Evolutionary conservation across 768 basidiomycete genomes (phyloP).

Genomic region (Tylopilus subfusipes): DNA sequence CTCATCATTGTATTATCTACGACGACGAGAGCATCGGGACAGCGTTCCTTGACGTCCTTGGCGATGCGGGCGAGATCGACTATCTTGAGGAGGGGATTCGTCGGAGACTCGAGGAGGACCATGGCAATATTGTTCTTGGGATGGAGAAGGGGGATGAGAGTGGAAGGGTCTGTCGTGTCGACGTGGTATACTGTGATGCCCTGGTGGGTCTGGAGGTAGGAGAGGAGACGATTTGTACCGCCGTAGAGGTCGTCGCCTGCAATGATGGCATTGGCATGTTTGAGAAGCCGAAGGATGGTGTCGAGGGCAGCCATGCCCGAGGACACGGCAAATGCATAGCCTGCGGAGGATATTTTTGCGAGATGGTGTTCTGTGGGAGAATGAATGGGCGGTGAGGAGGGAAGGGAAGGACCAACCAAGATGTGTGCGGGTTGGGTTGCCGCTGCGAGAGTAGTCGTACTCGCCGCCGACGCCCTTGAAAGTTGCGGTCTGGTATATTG

Average conservation of each 20-base stretch:
- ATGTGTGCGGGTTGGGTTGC: slow-evolving; percentile 95
- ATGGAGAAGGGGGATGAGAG: slow-evolving; percentile 60
- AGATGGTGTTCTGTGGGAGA: slow-evolving; percentile 80
- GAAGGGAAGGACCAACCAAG: slow-evolving; percentile 57
- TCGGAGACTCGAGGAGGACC: slow-evolving; percentile 96
- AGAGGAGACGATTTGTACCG: slow-evolving; percentile 92
- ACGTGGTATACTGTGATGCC: slow-evolving; percentile 91
- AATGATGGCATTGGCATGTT: slow-evolving; percentile 93
- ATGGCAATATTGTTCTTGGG: slow-evolving; percentile 73
- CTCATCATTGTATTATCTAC: slow-evolving; percentile 99
- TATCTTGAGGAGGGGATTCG: slow-evolving; percentile 95
- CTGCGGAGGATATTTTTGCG: slow-evolving; percentile 92
- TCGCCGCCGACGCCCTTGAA: slow-evolving; percentile 91
- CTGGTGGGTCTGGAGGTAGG: slow-evolving; percentile 82
- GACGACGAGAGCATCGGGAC: slow-evolving; percentile 77
- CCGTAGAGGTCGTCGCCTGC: slow-evolving; percentile 98
- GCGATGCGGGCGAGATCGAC: slow-evolving; percentile 84
- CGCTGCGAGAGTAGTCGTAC: slow-evolving; percentile 93
- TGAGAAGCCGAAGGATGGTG: slow-evolving; percentile 88
- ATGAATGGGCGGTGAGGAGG: neutral
- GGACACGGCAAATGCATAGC: slow-evolving; percentile 86
- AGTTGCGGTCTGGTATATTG: slow-evolving; percentile 97
- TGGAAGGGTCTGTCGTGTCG: slow-evolving; percentile 77
- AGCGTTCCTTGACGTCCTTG: slow-evolving; percentile 76
- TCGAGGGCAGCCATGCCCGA: slow-evolving; percentile 99